phyloP scores from a whole-genome alignment of 768 basidiomycete species.

The Xerocomus spinulosus region DNA sequence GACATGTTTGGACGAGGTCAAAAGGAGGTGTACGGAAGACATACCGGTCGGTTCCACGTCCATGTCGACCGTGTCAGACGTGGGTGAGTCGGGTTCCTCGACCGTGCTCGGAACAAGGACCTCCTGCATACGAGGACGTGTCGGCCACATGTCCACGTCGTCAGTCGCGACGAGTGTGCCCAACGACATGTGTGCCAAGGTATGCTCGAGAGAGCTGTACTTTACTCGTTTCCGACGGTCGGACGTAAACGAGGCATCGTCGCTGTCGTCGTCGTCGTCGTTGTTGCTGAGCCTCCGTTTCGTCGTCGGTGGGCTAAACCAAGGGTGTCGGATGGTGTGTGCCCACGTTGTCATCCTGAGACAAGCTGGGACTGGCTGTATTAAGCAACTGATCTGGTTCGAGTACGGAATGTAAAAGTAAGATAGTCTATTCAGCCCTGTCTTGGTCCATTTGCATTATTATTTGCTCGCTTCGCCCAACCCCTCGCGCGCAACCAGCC shows the following conservation, averaged over 20 bases:
- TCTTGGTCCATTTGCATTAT: not conserved
- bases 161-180: constrained; percentile 6
- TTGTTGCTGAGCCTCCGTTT: constrained; percentile 36
- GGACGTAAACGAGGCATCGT: not conserved
- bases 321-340: constrained; percentile 39
- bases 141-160: constrained; percentile 19
- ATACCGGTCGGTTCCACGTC: constrained; percentile 66
- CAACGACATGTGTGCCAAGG: constrained; percentile 50
- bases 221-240: constrained; percentile 48
- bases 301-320: constrained; percentile 37
- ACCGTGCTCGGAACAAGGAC: constrained; percentile 34
- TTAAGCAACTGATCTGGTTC: too few relatives aligned
- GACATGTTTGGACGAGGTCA: not conserved
- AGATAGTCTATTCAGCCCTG: not conserved
- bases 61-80: constrained; percentile 60
- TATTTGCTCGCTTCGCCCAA: constrained; percentile 60
- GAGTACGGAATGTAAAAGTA: constrained; percentile 7
- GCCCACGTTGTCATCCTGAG: constrained; percentile 31
- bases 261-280: constrained; percentile 17
- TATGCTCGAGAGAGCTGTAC: constrained; percentile 49
- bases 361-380: too few relatives aligned
- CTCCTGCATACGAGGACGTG: constrained; percentile 2
- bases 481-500: constrained; percentile 76
- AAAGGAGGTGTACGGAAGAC: not conserved
- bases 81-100: constrained; percentile 37